Base-by-base conservation (phyloP, 1,139 yeast genomes). In the Kurtzmaniella quercitrusa region DNA sequence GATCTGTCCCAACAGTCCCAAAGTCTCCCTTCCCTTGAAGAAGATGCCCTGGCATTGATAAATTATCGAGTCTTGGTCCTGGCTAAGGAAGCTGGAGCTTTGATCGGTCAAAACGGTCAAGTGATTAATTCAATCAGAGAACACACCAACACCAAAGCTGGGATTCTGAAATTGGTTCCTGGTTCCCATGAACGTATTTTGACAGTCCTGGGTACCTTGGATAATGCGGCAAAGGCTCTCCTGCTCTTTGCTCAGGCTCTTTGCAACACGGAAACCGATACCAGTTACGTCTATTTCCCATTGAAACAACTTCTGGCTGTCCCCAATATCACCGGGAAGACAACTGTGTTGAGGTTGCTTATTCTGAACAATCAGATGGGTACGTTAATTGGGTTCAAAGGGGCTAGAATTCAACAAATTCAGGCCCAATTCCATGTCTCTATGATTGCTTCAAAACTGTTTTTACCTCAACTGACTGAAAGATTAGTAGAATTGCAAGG, bases 321-420 rank as follows among this genome's bases (percentile, higher is more conserved):
- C 31, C 76, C 81, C 14, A 66, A 75, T 41, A 66, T 76, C 39
- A 75, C 75, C 42, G 81, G 79, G 34, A 70, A 73, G 43, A 71
- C 78, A 8, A 73, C 85, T 25, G 73, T 81, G 37, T 66, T 89
- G 54, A 76, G 96, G 57, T 69, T 90, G 43, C 70, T 91, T 49
- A 75, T 90, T 48, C 91, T 96, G 40, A 90, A 90, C 65, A 76
- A 84, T 48, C 96, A 89, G 64, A 84, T 90, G 82, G 96, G 97
- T 38, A 83, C 95, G 10, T 78, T 90, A 44, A 90, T 90, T 61
- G 97, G 97, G 41, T 81, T 87, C 46, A 87, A 79, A 53, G 97
- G 97, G 42, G 70, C 75, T 31, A 78, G 93, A 62, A 90, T 90
- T 59, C 91, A 88, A 67, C 77, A 82, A 45, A 79, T 90, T 50